These are phyloP conservation scores for Citrullus mucosospermus DNA, from an alignment of 306 rosid genomes.

Conservation along the genomic window DNA sequence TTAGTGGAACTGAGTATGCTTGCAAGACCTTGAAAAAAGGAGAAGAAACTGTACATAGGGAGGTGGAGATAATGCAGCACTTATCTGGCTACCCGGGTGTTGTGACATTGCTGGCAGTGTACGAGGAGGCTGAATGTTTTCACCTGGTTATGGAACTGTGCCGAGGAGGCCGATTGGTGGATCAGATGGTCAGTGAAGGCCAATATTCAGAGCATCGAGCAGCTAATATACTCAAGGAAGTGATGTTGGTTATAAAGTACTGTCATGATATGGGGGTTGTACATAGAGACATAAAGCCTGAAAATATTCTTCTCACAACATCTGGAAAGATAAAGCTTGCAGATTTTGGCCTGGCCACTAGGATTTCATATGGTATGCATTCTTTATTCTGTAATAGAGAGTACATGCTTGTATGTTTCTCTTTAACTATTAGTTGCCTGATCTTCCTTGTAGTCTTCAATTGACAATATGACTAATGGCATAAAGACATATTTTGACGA, in stretches of 20 bases:
- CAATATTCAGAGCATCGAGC: slow-evolving; percentile 72
- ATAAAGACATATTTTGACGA: no score
- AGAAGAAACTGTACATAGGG: slow-evolving; percentile 92
- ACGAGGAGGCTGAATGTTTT: slow-evolving; percentile 74
- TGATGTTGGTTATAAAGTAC: slow-evolving; percentile 85
- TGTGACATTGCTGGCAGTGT: slow-evolving; percentile 87
- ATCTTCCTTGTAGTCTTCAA: background rate
- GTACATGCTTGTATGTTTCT: background rate
- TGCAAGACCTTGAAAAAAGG: slow-evolving; percentile 88
- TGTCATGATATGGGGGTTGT: slow-evolving; percentile 99
- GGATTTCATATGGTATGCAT: slow-evolving; percentile 66
- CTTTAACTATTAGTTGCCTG: background rate
- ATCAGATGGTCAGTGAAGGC: slow-evolving; percentile 60
- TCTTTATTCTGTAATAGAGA: background rate
- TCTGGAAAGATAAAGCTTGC: slow-evolving; percentile 92
- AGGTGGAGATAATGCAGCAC: slow-evolving; percentile 99
- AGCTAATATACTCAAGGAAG: slow-evolving; percentile 80
- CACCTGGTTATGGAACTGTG: slow-evolving; percentile 98
- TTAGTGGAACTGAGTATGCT: slow-evolving; percentile 65
- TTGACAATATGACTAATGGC: background rate
- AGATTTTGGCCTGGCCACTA: slow-evolving; percentile 93
- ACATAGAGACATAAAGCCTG: slow-evolving; percentile 94
- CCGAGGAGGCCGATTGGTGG: slow-evolving; percentile 79
- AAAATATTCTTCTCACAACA: slow-evolving; percentile 76
- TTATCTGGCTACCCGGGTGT: slow-evolving; percentile 94